Conservation (phyloP, 176 grass and related monocot genomes). For the Tillandsia fasciculata region DNA sequence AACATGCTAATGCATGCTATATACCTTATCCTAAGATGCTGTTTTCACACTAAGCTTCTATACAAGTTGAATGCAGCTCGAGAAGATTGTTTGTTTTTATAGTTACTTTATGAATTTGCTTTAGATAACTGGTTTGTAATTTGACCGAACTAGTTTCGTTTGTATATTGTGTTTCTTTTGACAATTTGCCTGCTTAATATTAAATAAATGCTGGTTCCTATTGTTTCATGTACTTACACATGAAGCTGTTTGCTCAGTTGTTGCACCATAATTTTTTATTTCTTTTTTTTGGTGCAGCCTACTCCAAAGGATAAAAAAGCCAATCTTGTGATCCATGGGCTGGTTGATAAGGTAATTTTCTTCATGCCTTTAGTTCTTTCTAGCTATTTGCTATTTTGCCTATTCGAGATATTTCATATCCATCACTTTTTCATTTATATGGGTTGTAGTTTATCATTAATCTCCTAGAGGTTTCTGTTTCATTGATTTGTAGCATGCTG, state of each 20-base stretch:
- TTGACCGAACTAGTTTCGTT: too few relatives aligned
- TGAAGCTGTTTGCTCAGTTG: neutral
- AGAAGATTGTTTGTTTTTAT: too few relatives aligned
- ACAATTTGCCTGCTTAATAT: neutral
- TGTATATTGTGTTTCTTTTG: neutral
- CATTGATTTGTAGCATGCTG: too few relatives aligned
- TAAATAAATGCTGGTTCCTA: slow-evolving; percentile 6
- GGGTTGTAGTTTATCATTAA: slow-evolving; percentile 3
- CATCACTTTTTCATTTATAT: slow-evolving; percentile 13
- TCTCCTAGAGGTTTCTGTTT: neutral
- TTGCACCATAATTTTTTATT: slow-evolving; percentile 8
- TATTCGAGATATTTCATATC: neutral
- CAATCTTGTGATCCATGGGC: slow-evolving; percentile 86
- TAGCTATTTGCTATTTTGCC: neutral
- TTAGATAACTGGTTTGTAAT: too few relatives aligned
- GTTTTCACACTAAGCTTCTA: neutral
- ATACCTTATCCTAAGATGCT: neutral
- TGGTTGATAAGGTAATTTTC: slow-evolving; percentile 80
- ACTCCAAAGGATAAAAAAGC: slow-evolving; percentile 97
- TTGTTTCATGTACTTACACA: neutral
- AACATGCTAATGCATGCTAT: neutral
- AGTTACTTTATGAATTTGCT: too few relatives aligned
- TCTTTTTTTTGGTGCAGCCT: slow-evolving; percentile 29
- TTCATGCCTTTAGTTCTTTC: slow-evolving; percentile 20
- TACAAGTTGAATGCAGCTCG: neutral